Base-by-base conservation (phyloP, 805 yeast species). In the Candida tibetensis region DNA sequence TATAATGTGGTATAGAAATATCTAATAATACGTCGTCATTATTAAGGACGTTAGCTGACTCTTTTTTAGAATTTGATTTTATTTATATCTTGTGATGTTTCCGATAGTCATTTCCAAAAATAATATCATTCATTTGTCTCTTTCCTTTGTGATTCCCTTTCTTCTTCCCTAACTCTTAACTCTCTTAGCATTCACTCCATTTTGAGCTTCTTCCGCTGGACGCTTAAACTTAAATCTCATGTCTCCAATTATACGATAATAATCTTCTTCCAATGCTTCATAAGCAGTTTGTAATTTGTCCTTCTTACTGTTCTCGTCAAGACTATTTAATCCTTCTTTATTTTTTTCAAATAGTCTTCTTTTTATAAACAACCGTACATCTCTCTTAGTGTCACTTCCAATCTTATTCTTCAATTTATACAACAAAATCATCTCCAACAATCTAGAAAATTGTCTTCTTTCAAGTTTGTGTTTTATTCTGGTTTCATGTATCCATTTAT, bases 201-300 rank as follows among this genome's bases (percentile, higher is more conserved):
- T 17, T 10, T 26, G 16, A 18, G 28, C 35, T 10, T 17, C 39
- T 9, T 26, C 40, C 5, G 22, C 26, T n/a, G 21, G 34, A 19
- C 63, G 45, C 48, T 59, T 58, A 15, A 30, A 21, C 4, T 37
- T 22, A 13, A 58, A 42, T 31, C 51, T 41, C 28, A 61, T 34
- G 4, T 59, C 60, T n/a, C 48, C 57, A 46, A 79, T 52, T 14
- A 87, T 76, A 31, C 90, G 63, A 37, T 61, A 56, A 57, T 89
- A 91, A 49, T 87, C 96, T 33, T 77, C 82, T 39, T 77, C 80
- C 36, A 90, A 64, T 22, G 81, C 64, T 44, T 74, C 74, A 49
- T 79, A 87, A 0, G 96, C 91, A 8, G 81, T 79, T 36, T 85
- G 87, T 27, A 88, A 67, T 50, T 85, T 85, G 49, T 82, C 87